phyloP scores from a whole-genome alignment of 2,329 filamentous ascomycete species.

The Xylariaceae sp. region DNA sequence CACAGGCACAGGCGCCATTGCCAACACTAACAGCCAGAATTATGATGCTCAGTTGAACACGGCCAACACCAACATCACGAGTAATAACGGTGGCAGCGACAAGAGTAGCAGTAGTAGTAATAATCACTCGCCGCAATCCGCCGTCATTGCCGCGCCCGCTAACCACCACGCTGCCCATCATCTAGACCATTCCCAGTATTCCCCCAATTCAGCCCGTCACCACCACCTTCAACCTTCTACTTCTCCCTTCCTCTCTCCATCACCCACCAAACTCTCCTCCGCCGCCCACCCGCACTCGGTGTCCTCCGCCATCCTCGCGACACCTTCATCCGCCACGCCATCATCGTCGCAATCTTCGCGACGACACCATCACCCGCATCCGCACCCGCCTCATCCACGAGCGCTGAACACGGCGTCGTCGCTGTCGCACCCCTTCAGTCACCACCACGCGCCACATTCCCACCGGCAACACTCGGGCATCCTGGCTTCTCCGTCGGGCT shows the following conservation, averaged over 20 bases:
- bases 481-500: conserved; percentile 10
- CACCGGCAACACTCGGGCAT: neutral
- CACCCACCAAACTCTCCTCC: conserved; percentile 18
- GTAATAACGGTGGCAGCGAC: too few species aligned
- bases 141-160: too few species aligned
- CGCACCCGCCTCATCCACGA: conserved; percentile 15
- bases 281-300: conserved; percentile 24
- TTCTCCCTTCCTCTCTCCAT: conserved; percentile 20
- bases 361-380: conserved; percentile 2
- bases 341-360: conserved; percentile 8
- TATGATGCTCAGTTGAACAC: conserved; percentile 8
- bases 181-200: conserved; percentile 1
- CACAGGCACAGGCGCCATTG: too few species aligned
- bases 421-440: conserved; percentile 4
- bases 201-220: conserved; percentile 19
- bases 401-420: neutral
- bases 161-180: neutral
- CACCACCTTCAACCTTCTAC: conserved; percentile 16
- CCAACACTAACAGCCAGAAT: conserved; percentile 22
- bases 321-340: conserved; percentile 21
- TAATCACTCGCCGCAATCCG: too few species aligned
- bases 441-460: conserved; percentile 18
- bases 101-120: too few species aligned
- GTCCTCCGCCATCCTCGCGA: conserved; percentile 20
- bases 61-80: conserved; percentile 16